A percentile compares a stretch with the other conserved stretches of the same genome.
These are phyloP conservation scores for Pyricularia grisea DNA, from an alignment of 2,329 filamentous ascomycete species.

Conservation along the genomic window DNA sequence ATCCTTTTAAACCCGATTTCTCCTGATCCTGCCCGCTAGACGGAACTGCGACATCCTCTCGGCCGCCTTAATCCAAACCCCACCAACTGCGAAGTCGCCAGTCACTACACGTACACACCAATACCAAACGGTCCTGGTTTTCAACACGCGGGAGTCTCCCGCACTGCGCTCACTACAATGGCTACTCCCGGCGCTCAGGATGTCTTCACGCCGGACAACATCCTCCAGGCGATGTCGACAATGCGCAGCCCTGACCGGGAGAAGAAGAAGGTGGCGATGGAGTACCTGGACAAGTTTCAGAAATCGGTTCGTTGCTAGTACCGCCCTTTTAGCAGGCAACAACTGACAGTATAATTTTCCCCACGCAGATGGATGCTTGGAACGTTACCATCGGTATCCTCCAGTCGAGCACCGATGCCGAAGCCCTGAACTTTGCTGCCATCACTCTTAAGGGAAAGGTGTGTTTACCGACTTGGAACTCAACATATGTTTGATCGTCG, in stretches of 20 bases:
- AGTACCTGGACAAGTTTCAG: slow-evolving; percentile 90
- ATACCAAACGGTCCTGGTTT: background rate
- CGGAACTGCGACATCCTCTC: background rate
- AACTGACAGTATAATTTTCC: slow-evolving; percentile 12
- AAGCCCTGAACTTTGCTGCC: slow-evolving; percentile 89
- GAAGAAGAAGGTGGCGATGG: slow-evolving; percentile 76
- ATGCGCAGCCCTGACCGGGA: slow-evolving; percentile 81
- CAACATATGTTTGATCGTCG: slow-evolving; percentile 7
- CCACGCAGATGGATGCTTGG: slow-evolving; percentile 77
- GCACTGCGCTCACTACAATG: slow-evolving; percentile 37
- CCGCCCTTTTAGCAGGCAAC: background rate
- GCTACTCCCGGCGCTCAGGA: slow-evolving; percentile 55
- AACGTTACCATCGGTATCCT: slow-evolving; percentile 77
- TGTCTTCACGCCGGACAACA: slow-evolving; percentile 63
- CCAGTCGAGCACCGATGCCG: slow-evolving; percentile 69
- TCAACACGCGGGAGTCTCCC: background rate
- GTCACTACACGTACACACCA: background rate
- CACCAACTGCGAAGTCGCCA: background rate
- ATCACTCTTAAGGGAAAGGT: slow-evolving; percentile 98
- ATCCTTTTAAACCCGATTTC: background rate
- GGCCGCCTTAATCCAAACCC: background rate
- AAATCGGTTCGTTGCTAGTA: slow-evolving; percentile 67
- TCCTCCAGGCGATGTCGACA: slow-evolving; percentile 79
- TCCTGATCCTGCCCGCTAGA: background rate
- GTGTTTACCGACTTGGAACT: slow-evolving; percentile 15